A percentile compares a stretch with the other conserved stretches of the same genome.
These are phyloP conservation scores for Mycena sanguinolenta DNA, from an alignment of 768 basidiomycete species.

Conservation along the genomic window DNA sequence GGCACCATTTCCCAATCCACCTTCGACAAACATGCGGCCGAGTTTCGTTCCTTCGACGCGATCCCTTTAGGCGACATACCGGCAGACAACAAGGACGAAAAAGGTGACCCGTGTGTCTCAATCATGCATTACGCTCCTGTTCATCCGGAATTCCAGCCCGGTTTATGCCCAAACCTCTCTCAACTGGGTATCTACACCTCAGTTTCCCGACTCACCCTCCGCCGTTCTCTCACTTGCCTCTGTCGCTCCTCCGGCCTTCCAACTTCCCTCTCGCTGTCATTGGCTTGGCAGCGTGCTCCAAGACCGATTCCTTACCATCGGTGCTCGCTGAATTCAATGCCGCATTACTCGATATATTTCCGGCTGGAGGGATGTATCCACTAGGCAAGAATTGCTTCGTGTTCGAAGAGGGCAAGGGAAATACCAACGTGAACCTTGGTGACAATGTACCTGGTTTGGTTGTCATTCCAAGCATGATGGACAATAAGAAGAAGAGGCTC, in stretches of 20 bases:
- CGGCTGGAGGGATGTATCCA: constrained; percentile 77
- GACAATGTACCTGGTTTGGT: constrained; percentile 75
- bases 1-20: constrained; percentile 76
- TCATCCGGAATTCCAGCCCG: constrained; percentile 63
- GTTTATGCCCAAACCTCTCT: constrained; percentile 83
- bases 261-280: constrained; percentile 91
- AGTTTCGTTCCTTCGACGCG: constrained; percentile 80
- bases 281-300: constrained; percentile 82
- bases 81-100: constrained; percentile 80
- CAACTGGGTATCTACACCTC: constrained; percentile 87
- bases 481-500: constrained; percentile 87
- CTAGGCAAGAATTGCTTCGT: constrained; percentile 87
- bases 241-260: constrained; percentile 83
- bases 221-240: constrained; percentile 72
- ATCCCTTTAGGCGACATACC: constrained; percentile 89
- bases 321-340: constrained; percentile 78
- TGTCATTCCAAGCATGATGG: constrained; percentile 87
- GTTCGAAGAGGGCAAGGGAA: constrained; percentile 81
- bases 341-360: constrained; percentile 74
- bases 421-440: constrained; percentile 67
- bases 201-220: constrained; percentile 83
- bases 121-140: constrained; percentile 18
- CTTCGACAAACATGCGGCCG: constrained; percentile 80
- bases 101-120: constrained; percentile 61
- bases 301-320: constrained; percentile 63